These are phyloP conservation scores for Lactarius evosmus DNA, from an alignment of 768 basidiomycete species.

Conservation along the genomic window DNA sequence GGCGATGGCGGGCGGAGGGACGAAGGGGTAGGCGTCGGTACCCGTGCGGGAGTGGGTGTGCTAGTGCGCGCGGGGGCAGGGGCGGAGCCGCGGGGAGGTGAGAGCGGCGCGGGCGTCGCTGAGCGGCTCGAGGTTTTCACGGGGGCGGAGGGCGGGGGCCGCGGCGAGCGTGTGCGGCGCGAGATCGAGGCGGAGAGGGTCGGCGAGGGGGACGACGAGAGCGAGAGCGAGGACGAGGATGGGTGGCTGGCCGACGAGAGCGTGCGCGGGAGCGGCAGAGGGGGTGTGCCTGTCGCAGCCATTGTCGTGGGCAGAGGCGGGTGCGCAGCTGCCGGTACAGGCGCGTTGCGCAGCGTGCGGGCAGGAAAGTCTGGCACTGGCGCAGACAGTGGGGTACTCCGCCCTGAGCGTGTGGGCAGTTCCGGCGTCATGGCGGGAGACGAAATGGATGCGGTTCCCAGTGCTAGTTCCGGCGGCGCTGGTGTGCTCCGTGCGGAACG, in stretches of 20 bases:
- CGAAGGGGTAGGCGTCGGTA: slow-evolving; percentile 16
- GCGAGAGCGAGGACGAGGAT: not conserved
- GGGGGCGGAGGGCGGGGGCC: slow-evolving; percentile 12
- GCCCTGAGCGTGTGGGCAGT: slow-evolving; percentile 2
- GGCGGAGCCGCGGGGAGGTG: not conserved
- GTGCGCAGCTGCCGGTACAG: not conserved
- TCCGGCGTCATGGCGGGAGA: slow-evolving; percentile 10
- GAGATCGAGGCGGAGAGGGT: slow-evolving; percentile 2
- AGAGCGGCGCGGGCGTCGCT: slow-evolving; percentile 1
- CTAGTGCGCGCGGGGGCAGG: slow-evolving; percentile 13
- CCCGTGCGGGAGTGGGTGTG: slow-evolving; percentile 6
- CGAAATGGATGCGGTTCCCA: slow-evolving; percentile 14
- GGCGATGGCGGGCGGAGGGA: not conserved
- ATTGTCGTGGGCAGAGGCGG: not conserved
- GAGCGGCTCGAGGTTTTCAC: slow-evolving; percentile 14
- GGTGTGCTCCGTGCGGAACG: slow-evolving; percentile 29
- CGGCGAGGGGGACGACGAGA: not conserved
- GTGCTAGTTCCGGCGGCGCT: slow-evolving; percentile 3
- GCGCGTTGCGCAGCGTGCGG: not conserved
- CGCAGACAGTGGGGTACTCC: not conserved
- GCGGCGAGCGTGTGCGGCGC: slow-evolving; percentile 16
- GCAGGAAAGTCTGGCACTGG: not conserved
- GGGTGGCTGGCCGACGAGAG: slow-evolving; percentile 7
- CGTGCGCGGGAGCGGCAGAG: not conserved
- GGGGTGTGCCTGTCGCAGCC: not conserved